Percentiles rank a stretch among this genome's conserved stretches.
phyloP scores from a whole-genome alignment of 371 early-diverging fungal genomes.

The Sporodiniella umbellata region DNA sequence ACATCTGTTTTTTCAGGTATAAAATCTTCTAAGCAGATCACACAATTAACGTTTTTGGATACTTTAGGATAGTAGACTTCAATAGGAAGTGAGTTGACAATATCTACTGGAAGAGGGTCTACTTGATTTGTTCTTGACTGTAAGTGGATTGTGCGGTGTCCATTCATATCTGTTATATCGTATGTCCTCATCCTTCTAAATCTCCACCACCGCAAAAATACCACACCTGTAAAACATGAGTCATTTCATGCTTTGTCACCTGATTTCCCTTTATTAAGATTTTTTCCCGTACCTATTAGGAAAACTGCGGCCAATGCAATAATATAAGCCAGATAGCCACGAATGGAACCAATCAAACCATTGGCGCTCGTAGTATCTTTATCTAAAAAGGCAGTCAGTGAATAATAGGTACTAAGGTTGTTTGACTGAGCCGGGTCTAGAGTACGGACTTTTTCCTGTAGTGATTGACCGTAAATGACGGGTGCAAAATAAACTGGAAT shows the following conservation, averaged over 20 bases:
- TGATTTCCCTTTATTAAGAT: too few species aligned
- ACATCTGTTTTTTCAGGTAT: conserved; percentile 16
- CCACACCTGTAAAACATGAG: conserved; percentile 17
- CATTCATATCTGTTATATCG: neutral
- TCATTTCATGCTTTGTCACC: too few species aligned
- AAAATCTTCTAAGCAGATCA: conserved; percentile 34
- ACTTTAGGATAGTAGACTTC: conserved; percentile 12
- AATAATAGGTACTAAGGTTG: conserved; percentile 6
- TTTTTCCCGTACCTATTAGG: conserved; percentile 26
- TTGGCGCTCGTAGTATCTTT: conserved; percentile 6
- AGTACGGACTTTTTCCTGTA: conserved; percentile 4
- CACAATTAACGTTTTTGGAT: conserved; percentile 30
- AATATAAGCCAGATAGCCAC: conserved; percentile 39
- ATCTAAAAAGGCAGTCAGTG: conserved; percentile 11
- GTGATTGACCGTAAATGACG: conserved; percentile 14
- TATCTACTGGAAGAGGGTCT: conserved; percentile 38
- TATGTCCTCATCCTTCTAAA: conserved; percentile 24
- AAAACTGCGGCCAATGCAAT: conserved; percentile 38
- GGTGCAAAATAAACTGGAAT: conserved; percentile 22
- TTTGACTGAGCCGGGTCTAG: conserved; percentile 7
- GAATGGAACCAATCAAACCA: conserved; percentile 15
- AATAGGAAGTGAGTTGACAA: conserved; percentile 27
- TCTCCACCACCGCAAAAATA: conserved; percentile 46
- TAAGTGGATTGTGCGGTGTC: conserved; percentile 5
- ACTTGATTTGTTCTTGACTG: conserved; percentile 21